A percentile compares a stretch with the other conserved stretches of the same genome.
phyloP scores from a whole-genome alignment of 345 rosid species.

The Heritiera fomes region DNA sequence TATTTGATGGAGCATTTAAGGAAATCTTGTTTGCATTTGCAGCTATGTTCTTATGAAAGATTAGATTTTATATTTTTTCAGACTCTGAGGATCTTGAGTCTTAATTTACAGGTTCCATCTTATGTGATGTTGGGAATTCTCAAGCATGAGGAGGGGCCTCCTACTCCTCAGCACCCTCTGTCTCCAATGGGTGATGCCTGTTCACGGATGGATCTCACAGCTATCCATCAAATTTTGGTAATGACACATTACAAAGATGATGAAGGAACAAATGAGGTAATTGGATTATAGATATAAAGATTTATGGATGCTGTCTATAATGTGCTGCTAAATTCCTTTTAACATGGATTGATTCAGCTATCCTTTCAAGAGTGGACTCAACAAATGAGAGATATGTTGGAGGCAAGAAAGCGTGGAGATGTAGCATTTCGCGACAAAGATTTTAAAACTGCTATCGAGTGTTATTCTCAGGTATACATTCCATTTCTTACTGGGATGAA shows the following conservation, averaged over 20 bases:
- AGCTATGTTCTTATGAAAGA: not conserved
- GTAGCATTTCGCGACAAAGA: constrained; percentile 69
- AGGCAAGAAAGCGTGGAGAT: constrained; percentile 86
- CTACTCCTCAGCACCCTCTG: constrained; percentile 55
- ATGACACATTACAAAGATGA: constrained; percentile 80
- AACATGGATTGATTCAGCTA: constrained; percentile 40
- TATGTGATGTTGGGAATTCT: constrained; percentile 72
- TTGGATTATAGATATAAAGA: not conserved
- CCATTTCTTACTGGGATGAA: constrained; percentile 1
- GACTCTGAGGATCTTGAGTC: constrained; percentile 20
- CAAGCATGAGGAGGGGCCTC: constrained; percentile 64
- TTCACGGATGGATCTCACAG: constrained; percentile 76
- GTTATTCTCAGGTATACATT: constrained; percentile 72
- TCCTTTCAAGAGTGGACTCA: constrained; percentile 98
- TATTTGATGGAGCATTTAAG: constrained; percentile 2
- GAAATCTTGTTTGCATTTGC: not conserved
- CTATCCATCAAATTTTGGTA: constrained; percentile 82
- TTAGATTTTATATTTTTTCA: not conserved
- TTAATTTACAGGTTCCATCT: constrained; percentile 62
- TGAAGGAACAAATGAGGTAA: constrained; percentile 84
- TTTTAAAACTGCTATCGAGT: constrained; percentile 67
- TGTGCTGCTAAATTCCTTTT: constrained; percentile 21
- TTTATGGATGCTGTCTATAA: constrained; percentile 1
- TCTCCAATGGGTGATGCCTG: constrained; percentile 87
- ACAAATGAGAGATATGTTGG: constrained; percentile 84